These are phyloP conservation scores for Pseudopyrenochaeta lycopersici DNA, from an alignment of 2,329 filamentous ascomycete genomes.

Conservation along the genomic window DNA sequence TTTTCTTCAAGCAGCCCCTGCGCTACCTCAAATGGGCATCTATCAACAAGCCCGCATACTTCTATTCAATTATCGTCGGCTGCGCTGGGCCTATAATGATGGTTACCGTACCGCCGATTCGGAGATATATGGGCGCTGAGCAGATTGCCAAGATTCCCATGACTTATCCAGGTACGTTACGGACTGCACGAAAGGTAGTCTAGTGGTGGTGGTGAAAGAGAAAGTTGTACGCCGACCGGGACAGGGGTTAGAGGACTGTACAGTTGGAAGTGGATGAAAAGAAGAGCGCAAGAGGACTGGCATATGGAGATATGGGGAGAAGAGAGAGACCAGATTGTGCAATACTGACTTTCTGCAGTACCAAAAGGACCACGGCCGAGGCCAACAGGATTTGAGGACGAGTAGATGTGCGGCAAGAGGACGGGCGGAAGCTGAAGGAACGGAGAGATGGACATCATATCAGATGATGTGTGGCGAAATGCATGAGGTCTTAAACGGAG, in stretches of 20 bases:
- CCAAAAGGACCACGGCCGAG: conserved; percentile 57
- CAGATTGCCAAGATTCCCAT: conserved; percentile 75
- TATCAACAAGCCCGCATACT: conserved; percentile 88
- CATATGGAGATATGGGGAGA: background rate
- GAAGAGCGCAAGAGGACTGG: background rate
- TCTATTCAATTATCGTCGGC: conserved; percentile 84
- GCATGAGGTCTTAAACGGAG: background rate
- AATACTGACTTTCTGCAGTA: conserved; percentile 43
- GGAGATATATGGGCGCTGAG: conserved; percentile 75
- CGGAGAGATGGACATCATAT: background rate
- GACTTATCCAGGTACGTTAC: conserved; percentile 87
- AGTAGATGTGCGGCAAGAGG: conserved; percentile 17
- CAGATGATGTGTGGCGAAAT: background rate
- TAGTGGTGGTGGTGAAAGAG: background rate
- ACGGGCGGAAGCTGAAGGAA: background rate
- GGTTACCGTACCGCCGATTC: conserved; percentile 75
- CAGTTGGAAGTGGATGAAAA: background rate
- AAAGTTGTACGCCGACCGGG: no score
- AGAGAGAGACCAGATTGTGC: background rate
- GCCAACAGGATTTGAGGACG: conserved; percentile 58
- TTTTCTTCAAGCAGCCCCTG: conserved; percentile 85
- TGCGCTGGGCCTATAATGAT: conserved; percentile 75
- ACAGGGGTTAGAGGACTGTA: no score
- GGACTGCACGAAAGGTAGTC: background rate
- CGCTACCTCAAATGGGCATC: conserved; percentile 89